Percentiles rank a stretch among this genome's conserved stretches.
These are phyloP conservation scores for Lentinus tigrinus DNA, from an alignment of 768 basidiomycete species.

Conservation along the genomic window DNA sequence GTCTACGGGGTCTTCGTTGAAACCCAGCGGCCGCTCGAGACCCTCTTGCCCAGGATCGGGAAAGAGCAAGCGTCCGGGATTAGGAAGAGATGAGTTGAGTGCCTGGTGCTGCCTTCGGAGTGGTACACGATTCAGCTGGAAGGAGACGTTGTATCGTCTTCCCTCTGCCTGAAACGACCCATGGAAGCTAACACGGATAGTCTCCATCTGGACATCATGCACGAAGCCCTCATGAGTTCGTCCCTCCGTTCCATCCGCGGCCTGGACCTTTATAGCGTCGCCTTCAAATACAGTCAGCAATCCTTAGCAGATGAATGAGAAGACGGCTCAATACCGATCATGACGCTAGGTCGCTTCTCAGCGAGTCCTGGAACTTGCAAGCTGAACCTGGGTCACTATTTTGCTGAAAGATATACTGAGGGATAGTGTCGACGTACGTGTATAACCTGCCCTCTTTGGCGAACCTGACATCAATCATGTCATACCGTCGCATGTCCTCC, in stretches of 20 bases:
- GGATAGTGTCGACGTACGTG: constrained; percentile 32
- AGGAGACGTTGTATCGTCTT: constrained; percentile 48
- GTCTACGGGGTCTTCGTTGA: constrained; percentile 22
- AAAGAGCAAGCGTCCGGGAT: constrained; percentile 45
- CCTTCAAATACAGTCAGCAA: constrained; percentile 28
- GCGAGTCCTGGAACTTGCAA: constrained; percentile 53
- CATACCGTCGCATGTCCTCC: constrained; percentile 33
- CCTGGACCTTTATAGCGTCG: constrained; percentile 32
- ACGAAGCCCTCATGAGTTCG: constrained; percentile 43
- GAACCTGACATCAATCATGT: constrained; percentile 40
- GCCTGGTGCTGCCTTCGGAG: constrained; percentile 59
- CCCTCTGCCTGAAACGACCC: constrained; percentile 35
- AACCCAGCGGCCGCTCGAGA: background rate
- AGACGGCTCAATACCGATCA: constrained; percentile 45
- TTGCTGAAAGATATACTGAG: background rate
- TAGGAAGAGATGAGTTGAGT: constrained; percentile 37
- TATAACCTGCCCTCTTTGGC: constrained; percentile 39
- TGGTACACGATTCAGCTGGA: constrained; percentile 53
- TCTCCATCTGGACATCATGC: constrained; percentile 41
- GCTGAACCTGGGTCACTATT: constrained; percentile 25
- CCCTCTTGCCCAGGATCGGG: constrained; percentile 29
- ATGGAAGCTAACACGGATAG: constrained; percentile 49
- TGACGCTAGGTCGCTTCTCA: constrained; percentile 57
- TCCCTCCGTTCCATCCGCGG: background rate
- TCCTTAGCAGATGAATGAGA: too few relatives aligned